phyloP scores from a whole-genome alignment of 495 filamentous ascomycete species.

The Xylaria telfairii region DNA sequence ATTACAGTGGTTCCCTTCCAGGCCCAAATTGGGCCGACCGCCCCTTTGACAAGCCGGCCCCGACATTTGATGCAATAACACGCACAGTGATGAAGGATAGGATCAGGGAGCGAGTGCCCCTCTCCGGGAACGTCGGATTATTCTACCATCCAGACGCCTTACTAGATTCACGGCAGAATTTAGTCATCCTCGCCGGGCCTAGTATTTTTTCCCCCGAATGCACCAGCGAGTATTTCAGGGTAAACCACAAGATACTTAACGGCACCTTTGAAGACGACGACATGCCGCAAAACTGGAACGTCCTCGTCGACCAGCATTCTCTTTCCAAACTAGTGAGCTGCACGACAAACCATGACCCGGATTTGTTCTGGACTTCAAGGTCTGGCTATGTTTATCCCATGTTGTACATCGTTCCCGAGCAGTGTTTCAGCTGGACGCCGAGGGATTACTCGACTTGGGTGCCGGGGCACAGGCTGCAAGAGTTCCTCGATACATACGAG shows the following conservation, averaged over 20 bases:
- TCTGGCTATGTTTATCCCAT: neutral
- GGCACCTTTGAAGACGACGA: neutral
- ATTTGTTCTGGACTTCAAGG: neutral
- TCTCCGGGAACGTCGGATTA: neutral
- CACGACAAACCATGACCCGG: neutral
- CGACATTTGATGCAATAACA: neutral
- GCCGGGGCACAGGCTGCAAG: neutral
- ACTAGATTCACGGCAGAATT: neutral
- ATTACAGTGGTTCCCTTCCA: neutral
- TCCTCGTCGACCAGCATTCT: neutral
- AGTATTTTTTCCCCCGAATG: slow-evolving; percentile 1
- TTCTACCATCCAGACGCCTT: neutral
- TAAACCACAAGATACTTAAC: neutral
- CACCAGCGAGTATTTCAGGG: too few relatives aligned
- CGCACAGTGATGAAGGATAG: neutral
- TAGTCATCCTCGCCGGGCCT: neutral
- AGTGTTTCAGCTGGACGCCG: neutral
- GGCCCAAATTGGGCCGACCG: neutral
- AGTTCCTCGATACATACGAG: neutral
- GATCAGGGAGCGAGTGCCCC: neutral
- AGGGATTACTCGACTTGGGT: neutral
- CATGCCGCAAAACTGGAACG: neutral
- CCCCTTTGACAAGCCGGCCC: neutral
- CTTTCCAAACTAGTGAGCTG: neutral
- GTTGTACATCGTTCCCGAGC: neutral